Evolutionary conservation across 2,329 filamentous ascomycete species (phyloP), one percentile per base, ranked within the genome.

Genomic region (Colletotrichum aenigma): DNA sequence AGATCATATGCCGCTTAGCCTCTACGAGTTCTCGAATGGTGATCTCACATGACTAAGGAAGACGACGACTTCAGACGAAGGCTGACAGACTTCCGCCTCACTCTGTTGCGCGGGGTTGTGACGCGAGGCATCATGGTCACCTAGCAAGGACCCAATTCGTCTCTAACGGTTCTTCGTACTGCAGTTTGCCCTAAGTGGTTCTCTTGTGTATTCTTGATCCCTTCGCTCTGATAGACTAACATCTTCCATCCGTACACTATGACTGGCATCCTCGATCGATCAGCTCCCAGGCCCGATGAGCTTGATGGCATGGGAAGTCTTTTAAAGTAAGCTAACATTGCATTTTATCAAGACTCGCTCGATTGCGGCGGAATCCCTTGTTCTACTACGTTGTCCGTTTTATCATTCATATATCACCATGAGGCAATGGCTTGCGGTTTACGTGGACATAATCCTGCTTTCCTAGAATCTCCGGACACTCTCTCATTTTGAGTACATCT

Each of bases 281-380:
- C 69, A 13, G 72, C 61, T 24, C 36, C 69, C 6, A 66, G 72
- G 18, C 72, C 72, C 5, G 72, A 72, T 43, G 72, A 75, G 26
- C 30, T 75, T 3, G 30, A 65, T 13, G 69, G 58, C 7, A 55
- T 30, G 43, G 69, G n/a, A 7, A 55, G 69, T 55, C 68, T 75
- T 12, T 52, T 75, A 18, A 67, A 62, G 72, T 75, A 56, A 16
- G 16, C 18, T 1, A 21, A 6, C 6, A 2, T 8, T 4, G 16
- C 4, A 32, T 6, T 9, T 16, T 18, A 2, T 15, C 0, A 16
- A 34, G 12, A 30, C n/a, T 38, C 26, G 16, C 18, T 38, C 30
- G 6, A 18, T 21, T n/a, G 24, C 15, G 18, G 13, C 26, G 12
- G 36, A 7, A n/a, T 24, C 5, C 2, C n/a, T 3, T 18, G 4